These are phyloP conservation scores for Microbotryum saponariae DNA, from an alignment of 1,284 basidiomycete species.

Conservation along the genomic window DNA sequence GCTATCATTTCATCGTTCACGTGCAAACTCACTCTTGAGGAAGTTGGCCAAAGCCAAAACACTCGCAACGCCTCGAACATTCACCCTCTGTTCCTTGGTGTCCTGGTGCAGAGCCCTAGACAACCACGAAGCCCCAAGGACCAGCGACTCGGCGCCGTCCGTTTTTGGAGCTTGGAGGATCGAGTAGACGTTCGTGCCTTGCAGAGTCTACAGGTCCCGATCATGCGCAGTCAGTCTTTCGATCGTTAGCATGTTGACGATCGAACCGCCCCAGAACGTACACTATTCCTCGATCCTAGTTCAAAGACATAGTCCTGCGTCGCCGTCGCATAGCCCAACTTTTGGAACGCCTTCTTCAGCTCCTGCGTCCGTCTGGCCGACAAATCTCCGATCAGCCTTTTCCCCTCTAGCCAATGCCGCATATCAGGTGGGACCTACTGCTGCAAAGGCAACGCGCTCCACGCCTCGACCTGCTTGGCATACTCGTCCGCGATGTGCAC, in stretches of 20 bases:
- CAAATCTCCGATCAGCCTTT: slow-evolving; percentile 1
- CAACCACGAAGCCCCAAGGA: slow-evolving; percentile 80
- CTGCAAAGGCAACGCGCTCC: slow-evolving; percentile 46
- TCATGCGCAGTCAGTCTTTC: not conserved
- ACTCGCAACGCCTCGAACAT: slow-evolving; percentile 77
- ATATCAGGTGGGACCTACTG: not conserved
- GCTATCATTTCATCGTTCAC: not conserved
- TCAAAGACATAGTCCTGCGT: slow-evolving; percentile 60
- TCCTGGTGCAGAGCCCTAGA: slow-evolving; percentile 46
- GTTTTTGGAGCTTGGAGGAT: slow-evolving; percentile 72
- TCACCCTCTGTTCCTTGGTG: slow-evolving; percentile 50
- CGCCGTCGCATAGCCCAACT: slow-evolving; percentile 60
- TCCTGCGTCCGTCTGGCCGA: slow-evolving; percentile 54
- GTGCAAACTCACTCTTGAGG: slow-evolving; percentile 57
- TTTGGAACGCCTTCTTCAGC: slow-evolving; percentile 55
- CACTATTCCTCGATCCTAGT: slow-evolving; percentile 8
- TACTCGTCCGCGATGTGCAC: slow-evolving; percentile 74
- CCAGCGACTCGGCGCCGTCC: slow-evolving; percentile 81
- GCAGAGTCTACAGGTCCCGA: slow-evolving; percentile 40
- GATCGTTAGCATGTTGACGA: not conserved
- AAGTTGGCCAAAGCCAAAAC: slow-evolving; percentile 75
- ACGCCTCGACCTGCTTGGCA: slow-evolving; percentile 57
- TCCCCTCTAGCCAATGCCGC: not conserved
- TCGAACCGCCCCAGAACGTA: slow-evolving; percentile 3
- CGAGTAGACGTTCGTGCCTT: slow-evolving; percentile 74